Percentiles rank a stretch among this genome's conserved stretches.
These are phyloP conservation scores for Gracilaria gracilis DNA, from an alignment of 23 red algal genomes.

Conservation along the genomic window DNA sequence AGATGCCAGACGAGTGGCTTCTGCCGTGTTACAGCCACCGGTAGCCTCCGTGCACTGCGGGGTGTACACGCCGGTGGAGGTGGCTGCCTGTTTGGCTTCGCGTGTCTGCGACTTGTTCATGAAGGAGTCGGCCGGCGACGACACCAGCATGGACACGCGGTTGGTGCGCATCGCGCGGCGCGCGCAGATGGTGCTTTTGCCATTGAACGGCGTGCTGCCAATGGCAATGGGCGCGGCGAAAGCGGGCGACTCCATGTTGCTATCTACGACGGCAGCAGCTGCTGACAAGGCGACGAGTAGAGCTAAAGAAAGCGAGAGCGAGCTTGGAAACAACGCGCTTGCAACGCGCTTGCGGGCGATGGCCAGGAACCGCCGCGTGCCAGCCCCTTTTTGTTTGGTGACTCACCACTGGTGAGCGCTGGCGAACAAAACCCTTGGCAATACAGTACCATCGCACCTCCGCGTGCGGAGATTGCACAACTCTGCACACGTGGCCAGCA, in stretches of 20 bases:
- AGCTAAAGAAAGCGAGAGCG: too few species aligned
- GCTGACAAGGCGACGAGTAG: too few species aligned
- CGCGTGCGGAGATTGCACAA: background rate
- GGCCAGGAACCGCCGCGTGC: too few species aligned
- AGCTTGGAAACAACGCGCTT: too few species aligned
- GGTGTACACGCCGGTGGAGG: constrained; percentile 52
- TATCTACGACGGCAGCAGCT: too few species aligned
- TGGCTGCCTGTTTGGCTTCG: constrained; percentile 55
- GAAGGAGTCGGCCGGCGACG: constrained; percentile 49
- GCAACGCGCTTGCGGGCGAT: too few species aligned
- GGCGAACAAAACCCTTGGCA: background rate
- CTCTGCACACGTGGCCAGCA: background rate
- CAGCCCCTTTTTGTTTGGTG: background rate
- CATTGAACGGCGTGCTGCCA: background rate
- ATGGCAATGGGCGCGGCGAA: background rate
- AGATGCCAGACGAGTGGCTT: constrained; percentile 29
- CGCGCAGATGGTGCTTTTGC: background rate
- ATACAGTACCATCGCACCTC: background rate
- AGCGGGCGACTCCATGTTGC: background rate
- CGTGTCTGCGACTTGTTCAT: constrained; percentile 41
- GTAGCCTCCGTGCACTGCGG: constrained; percentile 77
- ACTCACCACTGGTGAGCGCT: too few species aligned
- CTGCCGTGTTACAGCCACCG: constrained; percentile 44
- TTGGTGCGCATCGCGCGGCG: background rate
- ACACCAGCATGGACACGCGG: background rate